Percentiles rank a stretch among this genome's conserved stretches.
phyloP scores from a whole-genome alignment of 257 asterid species.

The Lantana camara region DNA sequence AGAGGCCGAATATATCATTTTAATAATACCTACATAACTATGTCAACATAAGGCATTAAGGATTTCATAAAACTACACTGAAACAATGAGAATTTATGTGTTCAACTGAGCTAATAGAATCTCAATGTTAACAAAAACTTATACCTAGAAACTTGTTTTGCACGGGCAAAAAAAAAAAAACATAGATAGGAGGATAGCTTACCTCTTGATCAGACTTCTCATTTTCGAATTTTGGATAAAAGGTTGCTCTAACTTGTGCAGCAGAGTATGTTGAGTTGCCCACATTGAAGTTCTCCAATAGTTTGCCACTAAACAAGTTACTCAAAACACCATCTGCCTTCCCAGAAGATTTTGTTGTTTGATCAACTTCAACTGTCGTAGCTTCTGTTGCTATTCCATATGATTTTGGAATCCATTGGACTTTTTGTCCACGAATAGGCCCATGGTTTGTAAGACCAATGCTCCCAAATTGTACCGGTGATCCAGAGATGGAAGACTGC shows the following conservation, averaged over 20 bases:
- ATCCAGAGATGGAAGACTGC: conserved; percentile 38
- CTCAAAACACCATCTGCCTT: conserved; percentile 47
- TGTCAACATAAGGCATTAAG: conserved; percentile 7
- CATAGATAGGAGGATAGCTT: conserved; percentile 23
- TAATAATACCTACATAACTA: conserved; percentile 7
- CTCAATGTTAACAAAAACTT: not conserved
- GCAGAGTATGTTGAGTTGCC: conserved; percentile 71
- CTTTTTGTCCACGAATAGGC: conserved; percentile 47
- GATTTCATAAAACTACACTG: not conserved
- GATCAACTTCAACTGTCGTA: conserved; percentile 32
- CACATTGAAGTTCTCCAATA: conserved; percentile 65
- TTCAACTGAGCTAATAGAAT: no score
- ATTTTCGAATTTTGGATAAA: conserved; percentile 96
- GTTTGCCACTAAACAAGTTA: conserved; percentile 53
- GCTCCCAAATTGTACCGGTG: conserved; percentile 48
- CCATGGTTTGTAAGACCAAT: conserved; percentile 36
- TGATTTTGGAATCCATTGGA: conserved; percentile 66
- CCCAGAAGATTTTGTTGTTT: conserved; percentile 41
- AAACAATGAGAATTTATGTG: no score
- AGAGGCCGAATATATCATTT: no score
- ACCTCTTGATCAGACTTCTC: conserved; percentile 99
- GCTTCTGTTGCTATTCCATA: conserved; percentile 62
- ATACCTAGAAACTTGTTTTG: conserved; percentile 6
- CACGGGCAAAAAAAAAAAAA: conserved; percentile 13
- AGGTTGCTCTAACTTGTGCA: conserved; percentile 89